Evolutionary conservation across 352 stramenopile genomes (phyloP).

Genomic region (Globisporangium apiculatum): DNA sequence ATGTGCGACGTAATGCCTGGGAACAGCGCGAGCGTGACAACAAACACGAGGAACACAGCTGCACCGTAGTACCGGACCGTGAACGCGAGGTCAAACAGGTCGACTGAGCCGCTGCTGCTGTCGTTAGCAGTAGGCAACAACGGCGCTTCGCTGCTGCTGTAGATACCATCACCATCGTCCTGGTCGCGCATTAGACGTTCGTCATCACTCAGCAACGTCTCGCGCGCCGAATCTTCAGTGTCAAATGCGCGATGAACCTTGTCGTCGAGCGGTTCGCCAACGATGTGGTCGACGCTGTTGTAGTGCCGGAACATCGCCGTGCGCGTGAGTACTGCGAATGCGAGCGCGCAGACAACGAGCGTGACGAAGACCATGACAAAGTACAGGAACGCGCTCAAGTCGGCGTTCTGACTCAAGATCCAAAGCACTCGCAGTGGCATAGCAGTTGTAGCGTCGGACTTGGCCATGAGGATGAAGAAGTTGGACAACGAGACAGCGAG

Average conservation of each 20-base stretch:
- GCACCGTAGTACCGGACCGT: constrained; percentile 56
- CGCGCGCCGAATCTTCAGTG: constrained; percentile 20
- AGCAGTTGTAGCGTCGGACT: constrained; percentile 7
- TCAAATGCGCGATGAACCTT: constrained; percentile 7
- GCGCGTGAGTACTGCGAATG: constrained; percentile 47
- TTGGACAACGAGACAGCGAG: constrained; percentile 67
- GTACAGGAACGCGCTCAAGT: constrained; percentile 71
- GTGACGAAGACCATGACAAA: constrained; percentile 71
- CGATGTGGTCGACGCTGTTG: constrained; percentile 36
- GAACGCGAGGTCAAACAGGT: constrained; percentile 44
- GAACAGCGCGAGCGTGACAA: constrained; percentile 72
- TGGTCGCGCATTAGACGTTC: constrained; percentile 6
- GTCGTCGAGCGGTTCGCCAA: constrained; percentile 14
- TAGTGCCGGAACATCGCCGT: constrained; percentile 71
- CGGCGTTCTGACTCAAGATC: constrained; percentile 26
- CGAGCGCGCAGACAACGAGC: constrained; percentile 41
- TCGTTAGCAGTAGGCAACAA: background rate
- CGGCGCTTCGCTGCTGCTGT: background rate
- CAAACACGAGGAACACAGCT: constrained; percentile 68
- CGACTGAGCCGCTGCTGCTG: constrained; percentile 18
- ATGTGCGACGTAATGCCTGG: constrained; percentile 70
- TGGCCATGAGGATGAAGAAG: constrained; percentile 53
- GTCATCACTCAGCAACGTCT: constrained; percentile 26
- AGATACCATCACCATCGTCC: background rate
- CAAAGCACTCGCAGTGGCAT: constrained; percentile 1